Base-by-base conservation (phyloP, 2,329 filamentous ascomycete species). In the Xylariomycetidae sp. region DNA sequence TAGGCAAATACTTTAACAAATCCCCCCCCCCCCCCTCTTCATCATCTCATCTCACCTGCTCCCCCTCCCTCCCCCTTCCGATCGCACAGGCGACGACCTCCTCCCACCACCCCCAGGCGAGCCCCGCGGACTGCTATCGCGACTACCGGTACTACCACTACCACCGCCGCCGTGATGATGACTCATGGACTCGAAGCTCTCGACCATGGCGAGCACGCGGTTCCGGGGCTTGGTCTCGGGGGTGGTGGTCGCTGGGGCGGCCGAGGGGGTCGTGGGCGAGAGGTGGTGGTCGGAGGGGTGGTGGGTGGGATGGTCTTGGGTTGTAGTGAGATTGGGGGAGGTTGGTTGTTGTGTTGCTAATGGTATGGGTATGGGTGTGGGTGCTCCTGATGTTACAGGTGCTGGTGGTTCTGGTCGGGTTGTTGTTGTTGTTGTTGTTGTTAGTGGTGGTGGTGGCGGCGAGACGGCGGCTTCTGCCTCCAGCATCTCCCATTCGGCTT, bases 171-270 rank as follows among this genome's bases (percentile, higher is more conserved):
- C 51, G 16, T 63, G 61, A 26, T 62, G 57, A 23, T 63, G 58
- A 40, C 65, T 72, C 34, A 56, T 53, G 20, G 53, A 63, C 62
- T 79, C 74, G 38, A 78, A 64, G 38, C 58, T 66, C 46, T 77
- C 64, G 25, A 79, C 72, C 71, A 79, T 75, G 28, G 66, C 62
- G 29, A 74, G 51, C 17, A 79, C 74, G 22, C 64, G 54, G 11
- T 67, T 67, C 43, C 59, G 51, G 8, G 67, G 62, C 37, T 54
- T 54, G 20, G 20, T n/a, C 20, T 23, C 20, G 20, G 20, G 20
- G 20, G 20, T n/a, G 20, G 20, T 23, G 8, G 20, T 23, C 20
- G 20, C 20, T 23, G n/a, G 8, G 20, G 20, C n/a, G n/a, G 8
- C 8, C 20, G 8, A 8, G 20, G 20, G 20, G 20, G n/a, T 8